Evolutionary conservation across 228 moss, liverwort and hornwort species (phyloP), one percentile per base, ranked within the genome.

Genomic region (Sphagnum fallax): DNA sequence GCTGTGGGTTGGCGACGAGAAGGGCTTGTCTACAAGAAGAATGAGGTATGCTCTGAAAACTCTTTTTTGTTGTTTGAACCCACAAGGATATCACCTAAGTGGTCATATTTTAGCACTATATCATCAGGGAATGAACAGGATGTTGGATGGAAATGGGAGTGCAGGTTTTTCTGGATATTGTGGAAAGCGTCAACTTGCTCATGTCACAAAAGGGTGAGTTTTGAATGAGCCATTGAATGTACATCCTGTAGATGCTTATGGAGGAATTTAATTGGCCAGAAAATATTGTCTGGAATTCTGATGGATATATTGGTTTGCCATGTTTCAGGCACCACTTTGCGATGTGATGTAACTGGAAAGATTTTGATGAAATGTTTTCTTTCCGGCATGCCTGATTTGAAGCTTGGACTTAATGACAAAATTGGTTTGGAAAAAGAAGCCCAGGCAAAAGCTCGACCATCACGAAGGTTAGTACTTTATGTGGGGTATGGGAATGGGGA

Each of bases 1-100:
- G 98, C 98, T 73, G 98, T 98, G 16, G 98, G 98, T 51, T 98
- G 98, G 98, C 85, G 98, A 61, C 87, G 98, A 71, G 98, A 98
- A 80, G 98, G 98, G 65, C 91, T 98, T 63, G 79, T 98, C 8
- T 98, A 98, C 82, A 98, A 98, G 84, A 98, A 98, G 67, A 98
- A 98, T 70, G 98, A 98, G 94, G 95, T 95, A 73, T 51, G 10
- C 4, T 32, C 32, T 32, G 32, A 32, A 32, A 32, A 32, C 32
- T 32, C 32, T 32, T 32, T 32, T 32, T 32, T 32, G 32, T 32
- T 32, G 32, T 32, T 32, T 32, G 32, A 32, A 32, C 32, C 32
- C 32, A 32, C 32, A 32, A 32, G 32, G 32, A 32, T 32, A 32
- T 32, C 32, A 32, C 32, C 32, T 32, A 32, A 32, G 32, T 32